Evolutionary conservation across 306 rosid genomes (phyloP), one percentile per base, ranked within the genome.

Genomic region (Prunus fruticosa): DNA sequence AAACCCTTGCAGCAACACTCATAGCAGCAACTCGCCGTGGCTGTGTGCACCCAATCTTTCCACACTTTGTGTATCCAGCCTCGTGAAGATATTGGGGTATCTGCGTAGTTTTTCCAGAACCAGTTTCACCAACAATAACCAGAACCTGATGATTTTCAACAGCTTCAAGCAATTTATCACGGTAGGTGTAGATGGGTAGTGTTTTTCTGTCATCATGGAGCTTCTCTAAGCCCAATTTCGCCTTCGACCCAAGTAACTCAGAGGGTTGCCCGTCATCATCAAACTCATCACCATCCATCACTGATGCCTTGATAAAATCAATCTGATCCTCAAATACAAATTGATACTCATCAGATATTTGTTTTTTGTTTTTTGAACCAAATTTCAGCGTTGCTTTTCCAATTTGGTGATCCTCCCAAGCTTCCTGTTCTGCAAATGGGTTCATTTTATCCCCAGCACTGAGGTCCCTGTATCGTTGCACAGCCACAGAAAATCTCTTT

Each of bases 1-100:
- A 82, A 83, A 92, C 99, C 74, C 99, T 93, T 61, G 99, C 97
- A 83, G 99, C 96, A 74, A 95, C 97, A 83, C 98, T 92, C 98
- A 92, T 95, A 71, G 98, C 97, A 72, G 97, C 97, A 73, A 95
- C 99, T 81, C 99, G 93, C 3, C 97, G 91, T 81, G 99, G 97
- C 76, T 92, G 99, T 56, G 97, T 95, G 73, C 99, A 95, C 71
- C 97, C 99, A 88, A 95, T 80, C 98, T 89, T 90, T 84, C 97
- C 99, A 52, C 61, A 89, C 83, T 89, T 91, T 74, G 99, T 95
- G 85, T 90, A 95, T 54, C 99, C 97, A 69, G 88, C 93, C 87
- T 95, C 99, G 30, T 95, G 99, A 67, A 95, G 97, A 89, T 95
- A 95, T 72, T 95, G 99, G 47, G 97, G 99, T 81, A 95, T 92